phyloP scores from a whole-genome alignment of 148 eudicot genomes.

The Hydrangea macrophylla region DNA sequence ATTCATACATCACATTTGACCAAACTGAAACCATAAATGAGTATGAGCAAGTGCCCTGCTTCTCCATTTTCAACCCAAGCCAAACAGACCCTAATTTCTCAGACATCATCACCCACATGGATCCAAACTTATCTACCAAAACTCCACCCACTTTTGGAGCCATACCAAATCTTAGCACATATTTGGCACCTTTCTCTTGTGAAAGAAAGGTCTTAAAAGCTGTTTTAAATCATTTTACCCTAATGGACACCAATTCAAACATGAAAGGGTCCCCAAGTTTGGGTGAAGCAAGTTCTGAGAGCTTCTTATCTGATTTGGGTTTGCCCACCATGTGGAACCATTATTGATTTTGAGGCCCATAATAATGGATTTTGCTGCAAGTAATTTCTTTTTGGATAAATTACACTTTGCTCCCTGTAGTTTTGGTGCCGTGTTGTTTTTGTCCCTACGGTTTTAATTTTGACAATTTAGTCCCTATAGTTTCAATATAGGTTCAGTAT shows the following conservation, averaged over 20 bases:
- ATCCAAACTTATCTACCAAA: constrained; percentile 15
- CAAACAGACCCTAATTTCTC: constrained; percentile 24
- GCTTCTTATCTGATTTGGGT: constrained; percentile 58
- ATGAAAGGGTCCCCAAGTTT: constrained; percentile 37
- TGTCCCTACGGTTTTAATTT: too few relatives aligned
- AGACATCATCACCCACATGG: constrained; percentile 19
- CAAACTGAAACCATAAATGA: constrained; percentile 17
- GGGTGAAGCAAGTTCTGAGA: constrained; percentile 54
- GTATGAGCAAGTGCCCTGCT: constrained; percentile 49
- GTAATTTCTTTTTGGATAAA: too few relatives aligned
- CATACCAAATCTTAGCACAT: constrained; percentile 5
- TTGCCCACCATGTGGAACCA: constrained; percentile 52
- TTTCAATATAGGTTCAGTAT: too few relatives aligned
- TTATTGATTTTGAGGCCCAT: constrained; percentile 24
- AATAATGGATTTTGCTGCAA: background rate
- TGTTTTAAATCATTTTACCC: constrained; percentile 53
- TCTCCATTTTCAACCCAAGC: constrained; percentile 37
- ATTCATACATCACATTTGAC: constrained; percentile 34
- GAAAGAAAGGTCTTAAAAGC: constrained; percentile 51
- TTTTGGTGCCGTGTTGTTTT: too few relatives aligned
- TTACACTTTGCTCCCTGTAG: too few relatives aligned
- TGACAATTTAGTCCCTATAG: too few relatives aligned
- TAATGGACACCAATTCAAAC: constrained; percentile 26
- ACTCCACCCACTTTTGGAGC: constrained; percentile 13
- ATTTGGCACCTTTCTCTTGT: constrained; percentile 21